phyloP scores from a whole-genome alignment of 768 basidiomycete species.

The Tulasnella sp. region DNA sequence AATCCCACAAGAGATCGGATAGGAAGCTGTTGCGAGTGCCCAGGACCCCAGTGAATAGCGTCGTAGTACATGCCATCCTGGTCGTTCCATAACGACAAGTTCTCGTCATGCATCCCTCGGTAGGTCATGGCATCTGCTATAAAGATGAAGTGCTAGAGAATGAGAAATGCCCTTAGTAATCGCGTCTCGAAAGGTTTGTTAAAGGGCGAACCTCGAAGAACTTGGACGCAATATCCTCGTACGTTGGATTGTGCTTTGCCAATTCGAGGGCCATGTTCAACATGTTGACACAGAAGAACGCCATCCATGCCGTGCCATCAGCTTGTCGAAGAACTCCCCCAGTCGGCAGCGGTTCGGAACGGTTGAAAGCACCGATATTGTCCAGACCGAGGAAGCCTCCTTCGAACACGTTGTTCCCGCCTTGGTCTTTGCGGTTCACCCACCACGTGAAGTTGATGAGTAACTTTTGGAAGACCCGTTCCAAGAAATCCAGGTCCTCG shows the following conservation, averaged over 20 bases:
- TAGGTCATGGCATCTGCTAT: slow-evolving; percentile 99
- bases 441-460: slow-evolving; percentile 98
- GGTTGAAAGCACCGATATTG: slow-evolving; percentile 97
- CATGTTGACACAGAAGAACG: slow-evolving; percentile 97
- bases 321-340: slow-evolving; percentile 91
- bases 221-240: slow-evolving; percentile 98
- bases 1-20: slow-evolving; percentile 93
- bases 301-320: slow-evolving; percentile 99
- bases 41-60: slow-evolving; percentile 77
- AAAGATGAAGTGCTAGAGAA: slow-evolving; percentile 81
- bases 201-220: slow-evolving; percentile 61
- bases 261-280: slow-evolving; percentile 96
- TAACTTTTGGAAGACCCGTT: slow-evolving; percentile 96
- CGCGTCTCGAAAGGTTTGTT: too few species aligned
- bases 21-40: slow-evolving; percentile 78
- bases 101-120: slow-evolving; percentile 53
- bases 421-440: slow-evolving; percentile 96
- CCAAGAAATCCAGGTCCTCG: slow-evolving; percentile 85
- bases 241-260: slow-evolving; percentile 93
- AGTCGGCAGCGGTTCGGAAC: slow-evolving; percentile 91
- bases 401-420: slow-evolving; percentile 93
- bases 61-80: slow-evolving; percentile 98
- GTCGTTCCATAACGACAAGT: slow-evolving; percentile 86
- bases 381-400: slow-evolving; percentile 97
- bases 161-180: slow-evolving; percentile 3